Percentiles rank a stretch among this genome's conserved stretches.
These are phyloP conservation scores for Malus sieversii DNA, from an alignment of 306 rosid genomes.

Conservation along the genomic window DNA sequence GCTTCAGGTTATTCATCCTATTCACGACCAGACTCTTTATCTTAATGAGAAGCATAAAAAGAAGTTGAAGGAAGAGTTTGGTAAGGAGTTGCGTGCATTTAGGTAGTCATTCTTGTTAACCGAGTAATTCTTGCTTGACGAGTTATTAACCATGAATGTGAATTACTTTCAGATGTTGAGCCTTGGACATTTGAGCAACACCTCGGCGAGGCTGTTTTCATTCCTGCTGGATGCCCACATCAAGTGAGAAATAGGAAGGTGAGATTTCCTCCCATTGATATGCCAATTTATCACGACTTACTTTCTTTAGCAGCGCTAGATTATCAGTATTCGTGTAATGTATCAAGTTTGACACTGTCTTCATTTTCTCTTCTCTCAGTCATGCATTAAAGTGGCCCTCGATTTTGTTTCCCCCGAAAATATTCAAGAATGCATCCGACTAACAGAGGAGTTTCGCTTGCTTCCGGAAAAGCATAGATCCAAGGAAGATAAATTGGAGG, in stretches of 20 bases:
- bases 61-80: conserved; percentile 54
- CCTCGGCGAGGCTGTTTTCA: conserved; percentile 63
- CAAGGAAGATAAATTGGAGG: conserved; percentile 65
- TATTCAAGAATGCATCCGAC: conserved; percentile 43
- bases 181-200: conserved; percentile 68
- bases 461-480: conserved; percentile 53
- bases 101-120: not conserved
- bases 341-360: conserved; percentile 19
- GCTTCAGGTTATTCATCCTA: conserved; percentile 57
- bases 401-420: conserved; percentile 64
- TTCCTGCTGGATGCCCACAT: conserved; percentile 72
- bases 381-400: conserved; percentile 63
- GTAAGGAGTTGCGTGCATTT: conserved; percentile 26
- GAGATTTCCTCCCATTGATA: not conserved
- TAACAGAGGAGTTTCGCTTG: conserved; percentile 53
- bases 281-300: not conserved
- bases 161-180: conserved; percentile 39
- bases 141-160: conserved; percentile 1
- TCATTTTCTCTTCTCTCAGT: conserved; percentile 27
- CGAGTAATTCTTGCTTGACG: not conserved
- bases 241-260: conserved; percentile 66
- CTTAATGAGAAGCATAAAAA: conserved; percentile 52
- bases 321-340: not conserved
- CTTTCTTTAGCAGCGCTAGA: not conserved
- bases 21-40: conserved; percentile 55